Base-by-base conservation (phyloP, 2,329 filamentous ascomycete species). In the Ceratocystis variospora region DNA sequence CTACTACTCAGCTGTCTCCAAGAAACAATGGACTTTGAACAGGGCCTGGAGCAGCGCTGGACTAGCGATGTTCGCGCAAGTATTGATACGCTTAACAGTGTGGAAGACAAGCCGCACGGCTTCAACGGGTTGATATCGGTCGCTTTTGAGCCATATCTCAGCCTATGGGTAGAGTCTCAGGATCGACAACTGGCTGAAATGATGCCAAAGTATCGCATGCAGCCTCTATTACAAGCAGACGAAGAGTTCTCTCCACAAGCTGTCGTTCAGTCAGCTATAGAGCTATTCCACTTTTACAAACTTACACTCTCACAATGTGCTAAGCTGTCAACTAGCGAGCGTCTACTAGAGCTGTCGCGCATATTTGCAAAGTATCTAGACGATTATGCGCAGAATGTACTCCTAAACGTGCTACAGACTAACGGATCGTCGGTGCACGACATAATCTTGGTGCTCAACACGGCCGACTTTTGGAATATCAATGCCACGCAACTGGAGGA, bases 231-330 rank as follows among this genome's bases (percentile, higher is more conserved):
- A 50, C 85, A 89, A 2, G 78, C 83, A 0, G 94, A 96, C 70
- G 94, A 99, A 71, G 94, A 99, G 66, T 97, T 97, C 74, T 89
- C 90, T 53, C 81, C 89, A 0, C 90, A 96, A 73, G 86, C 90
- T 57, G 93, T 99, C 66, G 93, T 96, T 67, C 81, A 88, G 1
- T 97, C 94, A 0, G 96, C 94, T 2, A 96, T 96, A 59, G 94
- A 99, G 73, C 83, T 99, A 0, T 99, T 99, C 76, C 90, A 96
- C 72, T 96, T 96, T 73, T 99, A 99, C 77, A 90, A 96, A 68
- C 83, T 93, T 68, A 93, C 90, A 0, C 78, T 99, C 45, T 90
- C 91, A 2, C 94, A 99, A 76, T 99, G 94, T 75, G 91, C 94
- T 3, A 97, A 96, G 75, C 81, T 99, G 0, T 97, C 94, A 0